These are phyloP conservation scores for Fusarium pseudocircinatum DNA, from an alignment of 2,329 filamentous ascomycete genomes.

Conservation along the genomic window DNA sequence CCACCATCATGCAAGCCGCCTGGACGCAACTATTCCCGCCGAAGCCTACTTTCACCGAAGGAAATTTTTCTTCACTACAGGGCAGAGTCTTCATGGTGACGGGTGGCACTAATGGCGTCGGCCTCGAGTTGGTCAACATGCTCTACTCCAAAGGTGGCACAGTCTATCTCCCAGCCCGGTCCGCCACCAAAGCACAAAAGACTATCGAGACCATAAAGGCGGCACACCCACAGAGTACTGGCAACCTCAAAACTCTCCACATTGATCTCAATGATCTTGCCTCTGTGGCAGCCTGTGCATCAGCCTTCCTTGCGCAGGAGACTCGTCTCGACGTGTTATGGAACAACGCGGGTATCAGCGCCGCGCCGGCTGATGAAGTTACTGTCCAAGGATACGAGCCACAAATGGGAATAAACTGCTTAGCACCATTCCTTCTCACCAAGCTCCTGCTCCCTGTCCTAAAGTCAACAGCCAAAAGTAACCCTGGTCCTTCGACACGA, in stretches of 20 bases:
- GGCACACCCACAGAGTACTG: not conserved
- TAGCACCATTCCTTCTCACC: constrained; percentile 48
- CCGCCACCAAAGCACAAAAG: not conserved
- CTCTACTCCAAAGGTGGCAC: constrained; percentile 63
- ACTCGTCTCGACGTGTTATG: constrained; percentile 54
- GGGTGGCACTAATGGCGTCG: constrained; percentile 53
- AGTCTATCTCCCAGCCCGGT: constrained; percentile 52
- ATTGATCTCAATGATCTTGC: constrained; percentile 55
- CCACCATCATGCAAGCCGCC: not conserved
- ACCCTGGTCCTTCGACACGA: constrained; percentile 29
- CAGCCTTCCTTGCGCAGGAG: constrained; percentile 50
- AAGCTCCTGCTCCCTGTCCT: constrained; percentile 47
- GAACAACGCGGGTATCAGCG: constrained; percentile 48
- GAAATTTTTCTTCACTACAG: constrained; percentile 38
- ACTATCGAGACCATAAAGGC: constrained; percentile 44
- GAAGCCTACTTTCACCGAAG: constrained; percentile 42
- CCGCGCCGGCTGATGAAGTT: not conserved
- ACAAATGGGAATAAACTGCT: constrained; percentile 47
- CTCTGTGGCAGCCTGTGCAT: constrained; percentile 50
- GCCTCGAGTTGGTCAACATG: constrained; percentile 61
- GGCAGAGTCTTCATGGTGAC: constrained; percentile 61
- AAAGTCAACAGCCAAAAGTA: constrained; percentile 22
- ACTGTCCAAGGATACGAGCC: constrained; percentile 46
- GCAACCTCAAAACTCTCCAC: constrained; percentile 43
- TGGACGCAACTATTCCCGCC: constrained; percentile 24